A percentile compares a stretch with the other conserved stretches of the same genome.
Evolutionary conservation across 257 asterid genomes (phyloP).

Genomic region (Jasminum sambac): DNA sequence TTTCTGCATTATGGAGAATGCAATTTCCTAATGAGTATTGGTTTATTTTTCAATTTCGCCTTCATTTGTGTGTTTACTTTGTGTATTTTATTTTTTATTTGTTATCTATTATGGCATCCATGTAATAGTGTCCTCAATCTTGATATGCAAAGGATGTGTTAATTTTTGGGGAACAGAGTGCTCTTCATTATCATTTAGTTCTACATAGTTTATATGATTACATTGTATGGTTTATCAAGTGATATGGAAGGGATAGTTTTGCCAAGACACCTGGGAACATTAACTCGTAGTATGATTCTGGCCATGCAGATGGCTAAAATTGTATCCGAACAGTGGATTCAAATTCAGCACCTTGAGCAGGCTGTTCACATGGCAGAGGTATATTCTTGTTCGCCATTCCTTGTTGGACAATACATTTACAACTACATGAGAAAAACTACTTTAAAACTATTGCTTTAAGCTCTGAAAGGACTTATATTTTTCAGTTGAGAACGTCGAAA

Average conservation of each 20-base stretch:
- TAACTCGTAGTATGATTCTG: not conserved
- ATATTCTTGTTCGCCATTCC: slow-evolving; percentile 12
- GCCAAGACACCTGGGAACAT: not conserved
- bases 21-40: not conserved
- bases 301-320: slow-evolving; percentile 52
- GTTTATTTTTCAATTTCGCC: not conserved
- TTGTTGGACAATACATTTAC: slow-evolving; percentile 18
- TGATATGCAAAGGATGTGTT: not conserved
- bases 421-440: not conserved
- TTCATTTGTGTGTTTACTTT: not conserved
- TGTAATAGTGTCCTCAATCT: not conserved
- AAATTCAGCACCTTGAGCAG: slow-evolving; percentile 88
- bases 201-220: not conserved
- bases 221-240: not conserved
- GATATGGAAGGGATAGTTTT: not conserved
- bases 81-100: not conserved
- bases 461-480: slow-evolving; percentile 20
- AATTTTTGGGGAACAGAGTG: not conserved
- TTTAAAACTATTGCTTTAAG: slow-evolving; percentile 3
- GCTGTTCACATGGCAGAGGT: slow-evolving; percentile 90
- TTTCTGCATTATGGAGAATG: not conserved
- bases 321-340: slow-evolving; percentile 88
- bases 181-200: not conserved
- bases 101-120: not conserved
- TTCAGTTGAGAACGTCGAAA: slow-evolving; percentile 57